phyloP scores from a whole-genome alignment of 768 basidiomycete genomes.

The Podaxis sp. region DNA sequence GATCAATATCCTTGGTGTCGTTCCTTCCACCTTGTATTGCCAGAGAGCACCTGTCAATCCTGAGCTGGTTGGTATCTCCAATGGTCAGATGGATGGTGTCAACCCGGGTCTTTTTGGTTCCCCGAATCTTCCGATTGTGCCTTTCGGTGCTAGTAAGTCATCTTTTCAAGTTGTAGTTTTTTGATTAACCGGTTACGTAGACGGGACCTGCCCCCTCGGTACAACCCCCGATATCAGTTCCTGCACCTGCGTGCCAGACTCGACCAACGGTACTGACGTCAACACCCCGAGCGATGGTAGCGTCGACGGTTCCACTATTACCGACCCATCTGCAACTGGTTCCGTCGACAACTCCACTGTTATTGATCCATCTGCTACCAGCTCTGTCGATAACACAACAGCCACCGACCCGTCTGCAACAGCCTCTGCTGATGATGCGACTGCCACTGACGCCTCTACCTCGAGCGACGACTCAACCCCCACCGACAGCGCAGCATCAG shows the following conservation, averaged over 20 bases:
- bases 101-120: conserved; percentile 44
- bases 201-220: conserved; percentile 47
- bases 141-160: conserved; percentile 45
- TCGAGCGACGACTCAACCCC: conserved; percentile 14
- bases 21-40: conserved; percentile 50
- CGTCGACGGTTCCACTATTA: conserved; percentile 5
- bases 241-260: conserved; percentile 36
- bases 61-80: conserved; percentile 40
- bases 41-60: conserved; percentile 36
- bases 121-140: conserved; percentile 35
- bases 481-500: conserved; percentile 14
- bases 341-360: conserved; percentile 1
- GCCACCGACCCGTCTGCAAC: conserved; percentile 2
- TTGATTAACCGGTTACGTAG: conserved; percentile 22
- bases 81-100: conserved; percentile 42
- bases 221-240: conserved; percentile 37
- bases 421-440: conserved; percentile 3
- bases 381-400: conserved; percentile 16
- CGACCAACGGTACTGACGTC: conserved; percentile 16
- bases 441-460: conserved; percentile 8
- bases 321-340: conserved; percentile 3
- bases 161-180: not conserved
- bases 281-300: conserved; percentile 9
- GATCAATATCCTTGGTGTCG: conserved; percentile 39
- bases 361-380: not conserved